These are phyloP conservation scores for Didymella lethalis DNA, from an alignment of 2,329 filamentous ascomycete genomes.

Conservation along the genomic window DNA sequence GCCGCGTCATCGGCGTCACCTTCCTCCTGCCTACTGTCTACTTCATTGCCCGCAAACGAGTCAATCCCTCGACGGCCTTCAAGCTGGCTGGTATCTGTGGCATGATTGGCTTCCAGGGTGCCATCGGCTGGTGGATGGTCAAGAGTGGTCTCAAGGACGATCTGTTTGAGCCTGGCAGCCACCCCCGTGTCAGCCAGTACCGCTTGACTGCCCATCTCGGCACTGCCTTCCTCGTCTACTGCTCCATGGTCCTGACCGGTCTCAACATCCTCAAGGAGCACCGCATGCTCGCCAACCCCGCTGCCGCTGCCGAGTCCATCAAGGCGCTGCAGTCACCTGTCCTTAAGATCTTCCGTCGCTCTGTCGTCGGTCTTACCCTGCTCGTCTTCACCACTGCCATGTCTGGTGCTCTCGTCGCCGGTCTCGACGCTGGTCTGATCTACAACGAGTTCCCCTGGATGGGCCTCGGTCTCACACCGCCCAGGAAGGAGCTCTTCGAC, in stretches of 20 bases:
- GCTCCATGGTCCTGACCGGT: slow-evolving; percentile 91
- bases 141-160: slow-evolving; percentile 96
- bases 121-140: slow-evolving; percentile 99
- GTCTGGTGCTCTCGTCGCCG: slow-evolving; percentile 92
- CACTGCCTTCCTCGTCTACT: slow-evolving; percentile 90
- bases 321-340: slow-evolving; percentile 68
- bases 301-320: slow-evolving; percentile 67
- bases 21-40: slow-evolving; percentile 89
- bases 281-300: slow-evolving; percentile 72
- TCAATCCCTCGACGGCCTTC: slow-evolving; percentile 78
- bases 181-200: slow-evolving; percentile 95
- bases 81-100: slow-evolving; percentile 83
- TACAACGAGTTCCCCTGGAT: slow-evolving; percentile 99
- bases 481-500: slow-evolving; percentile 82
- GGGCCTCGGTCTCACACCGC: slow-evolving; percentile 83
- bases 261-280: slow-evolving; percentile 82
- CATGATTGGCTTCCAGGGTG: slow-evolving; percentile 92
- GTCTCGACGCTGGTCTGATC: slow-evolving; percentile 93
- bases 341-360: slow-evolving; percentile 76
- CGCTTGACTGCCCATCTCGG: slow-evolving; percentile 87
- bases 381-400: slow-evolving; percentile 90
- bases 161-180: slow-evolving; percentile 86
- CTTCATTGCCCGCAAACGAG: slow-evolving; percentile 81
- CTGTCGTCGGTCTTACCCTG: slow-evolving; percentile 72
- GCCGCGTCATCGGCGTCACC: slow-evolving; percentile 85